Evolutionary conservation across 169 alveolate genomes (phyloP).

Genomic region (Plasmodium relictum): DNA sequence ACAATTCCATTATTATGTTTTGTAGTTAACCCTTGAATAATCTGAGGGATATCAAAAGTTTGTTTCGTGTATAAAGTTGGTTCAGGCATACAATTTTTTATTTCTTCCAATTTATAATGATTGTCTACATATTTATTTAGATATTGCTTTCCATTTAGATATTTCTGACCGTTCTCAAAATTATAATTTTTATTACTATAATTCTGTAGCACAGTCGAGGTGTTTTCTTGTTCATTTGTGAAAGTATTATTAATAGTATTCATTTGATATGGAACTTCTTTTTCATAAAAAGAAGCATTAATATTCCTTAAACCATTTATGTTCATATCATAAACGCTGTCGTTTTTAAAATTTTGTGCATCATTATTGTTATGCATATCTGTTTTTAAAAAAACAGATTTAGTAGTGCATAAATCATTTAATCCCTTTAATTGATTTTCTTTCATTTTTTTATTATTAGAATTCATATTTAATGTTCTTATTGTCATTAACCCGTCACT

Average conservation of each 20-base stretch:
- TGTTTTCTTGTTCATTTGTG: too few relatives aligned
- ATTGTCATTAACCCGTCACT: constrained; percentile 1
- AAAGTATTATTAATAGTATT: neutral
- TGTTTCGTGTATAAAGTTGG: constrained; percentile 27
- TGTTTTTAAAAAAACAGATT: neutral
- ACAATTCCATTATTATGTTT: constrained; percentile 55
- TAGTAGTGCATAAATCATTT: neutral
- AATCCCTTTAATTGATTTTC: neutral
- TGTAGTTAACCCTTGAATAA: constrained; percentile 68
- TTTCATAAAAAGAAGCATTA: neutral
- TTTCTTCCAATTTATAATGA: constrained; percentile 35
- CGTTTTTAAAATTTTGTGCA: neutral
- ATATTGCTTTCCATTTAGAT: constrained; percentile 20
- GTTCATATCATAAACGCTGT: neutral
- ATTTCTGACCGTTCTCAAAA: neutral
- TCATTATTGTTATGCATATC: neutral
- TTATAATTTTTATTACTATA: neutral
- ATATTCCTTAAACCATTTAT: neutral
- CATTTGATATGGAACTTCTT: neutral
- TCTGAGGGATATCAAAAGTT: constrained; percentile 51
- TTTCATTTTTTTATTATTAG: neutral
- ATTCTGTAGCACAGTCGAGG: too few relatives aligned
- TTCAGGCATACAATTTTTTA: constrained; percentile 58
- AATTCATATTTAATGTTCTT: neutral
- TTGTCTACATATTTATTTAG: constrained; percentile 31